Conservation (phyloP, 805 yeast genomes). For the Cyberlindnera japonica region DNA sequence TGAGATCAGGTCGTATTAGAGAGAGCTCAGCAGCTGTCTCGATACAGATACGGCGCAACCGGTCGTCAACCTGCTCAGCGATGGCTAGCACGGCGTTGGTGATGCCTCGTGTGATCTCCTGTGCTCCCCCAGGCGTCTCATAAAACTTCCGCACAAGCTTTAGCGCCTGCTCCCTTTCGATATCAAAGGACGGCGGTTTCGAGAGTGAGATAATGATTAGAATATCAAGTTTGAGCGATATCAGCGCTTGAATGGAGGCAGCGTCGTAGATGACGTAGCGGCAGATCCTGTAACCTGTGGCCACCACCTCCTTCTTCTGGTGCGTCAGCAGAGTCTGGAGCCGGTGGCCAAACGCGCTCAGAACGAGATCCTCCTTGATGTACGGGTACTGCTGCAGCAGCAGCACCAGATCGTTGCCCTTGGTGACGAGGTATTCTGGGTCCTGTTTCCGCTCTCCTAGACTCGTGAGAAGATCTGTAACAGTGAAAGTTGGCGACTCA, state of each 20-base stretch:
- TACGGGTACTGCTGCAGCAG: constrained; percentile 55
- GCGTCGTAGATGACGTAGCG: constrained; percentile 57
- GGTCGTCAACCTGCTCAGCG: constrained; percentile 52
- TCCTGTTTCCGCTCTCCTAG: constrained; percentile 50
- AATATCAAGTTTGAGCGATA: constrained; percentile 54
- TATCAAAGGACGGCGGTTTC: constrained; percentile 46
- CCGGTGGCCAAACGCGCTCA: constrained; percentile 52
- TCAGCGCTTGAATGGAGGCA: constrained; percentile 51
- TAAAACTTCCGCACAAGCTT: constrained; percentile 63
- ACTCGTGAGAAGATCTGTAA: constrained; percentile 58
- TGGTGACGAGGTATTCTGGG: constrained; percentile 47
- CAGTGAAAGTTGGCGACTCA: constrained; percentile 54
- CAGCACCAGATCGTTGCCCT: constrained; percentile 62
- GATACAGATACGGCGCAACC: constrained; percentile 44
- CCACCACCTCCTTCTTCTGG: constrained; percentile 56
- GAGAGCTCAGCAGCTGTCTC: constrained; percentile 54
- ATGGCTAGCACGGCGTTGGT: constrained; percentile 63
- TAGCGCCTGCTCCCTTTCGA: constrained; percentile 76
- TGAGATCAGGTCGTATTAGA: constrained; percentile 40
- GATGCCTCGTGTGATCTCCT: constrained; percentile 56
- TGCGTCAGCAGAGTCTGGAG: constrained; percentile 60
- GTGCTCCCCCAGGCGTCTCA: constrained; percentile 49
- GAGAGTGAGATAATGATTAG: constrained; percentile 63
- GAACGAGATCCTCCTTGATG: constrained; percentile 59
- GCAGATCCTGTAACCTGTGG: constrained; percentile 73